Percentiles rank a stretch among this genome's conserved stretches.
These are phyloP conservation scores for Plectosphaerella plurivora DNA, from an alignment of 2,329 filamentous ascomycete species.

Conservation along the genomic window DNA sequence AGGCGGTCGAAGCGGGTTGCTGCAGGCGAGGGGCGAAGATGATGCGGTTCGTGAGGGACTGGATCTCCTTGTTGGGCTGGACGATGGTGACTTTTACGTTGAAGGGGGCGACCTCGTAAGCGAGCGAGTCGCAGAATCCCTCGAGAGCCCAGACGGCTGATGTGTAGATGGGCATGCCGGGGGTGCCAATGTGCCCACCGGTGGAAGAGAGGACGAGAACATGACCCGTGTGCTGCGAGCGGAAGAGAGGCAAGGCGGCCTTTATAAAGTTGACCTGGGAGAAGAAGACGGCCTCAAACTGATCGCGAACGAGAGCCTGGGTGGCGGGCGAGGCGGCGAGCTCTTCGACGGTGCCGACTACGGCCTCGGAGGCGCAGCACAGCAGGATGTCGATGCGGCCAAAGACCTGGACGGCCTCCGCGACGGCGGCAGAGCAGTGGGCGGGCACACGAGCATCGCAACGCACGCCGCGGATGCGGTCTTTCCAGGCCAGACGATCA, in stretches of 20 bases:
- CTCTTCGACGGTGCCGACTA: conserved; percentile 90
- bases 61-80: conserved; percentile 91
- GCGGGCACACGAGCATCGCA: conserved; percentile 59
- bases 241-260: conserved; percentile 73
- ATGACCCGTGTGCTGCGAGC: conserved; percentile 78
- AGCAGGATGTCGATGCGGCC: conserved; percentile 85
- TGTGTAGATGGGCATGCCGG: conserved; percentile 85
- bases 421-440: conserved; percentile 80
- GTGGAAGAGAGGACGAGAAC: conserved; percentile 87
- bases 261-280: conserved; percentile 95
- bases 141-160: conserved; percentile 93
- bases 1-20: conserved; percentile 51
- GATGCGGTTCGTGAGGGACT: conserved; percentile 80
- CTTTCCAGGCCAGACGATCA: conserved; percentile 73
- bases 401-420: conserved; percentile 80
- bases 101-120: conserved; percentile 95
- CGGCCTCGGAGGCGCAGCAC: conserved; percentile 83
- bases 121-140: conserved; percentile 90
- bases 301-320: conserved; percentile 76
- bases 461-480: conserved; percentile 64
- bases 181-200: conserved; percentile 88
- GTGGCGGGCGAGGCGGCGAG: conserved; percentile 69
- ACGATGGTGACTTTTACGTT: conserved; percentile 96
- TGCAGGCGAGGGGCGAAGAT: conserved; percentile 75
- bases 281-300: conserved; percentile 95